Evolutionary conservation across 208 protist genomes (phyloP).

Genomic region (Leishmania braziliensis): DNA sequence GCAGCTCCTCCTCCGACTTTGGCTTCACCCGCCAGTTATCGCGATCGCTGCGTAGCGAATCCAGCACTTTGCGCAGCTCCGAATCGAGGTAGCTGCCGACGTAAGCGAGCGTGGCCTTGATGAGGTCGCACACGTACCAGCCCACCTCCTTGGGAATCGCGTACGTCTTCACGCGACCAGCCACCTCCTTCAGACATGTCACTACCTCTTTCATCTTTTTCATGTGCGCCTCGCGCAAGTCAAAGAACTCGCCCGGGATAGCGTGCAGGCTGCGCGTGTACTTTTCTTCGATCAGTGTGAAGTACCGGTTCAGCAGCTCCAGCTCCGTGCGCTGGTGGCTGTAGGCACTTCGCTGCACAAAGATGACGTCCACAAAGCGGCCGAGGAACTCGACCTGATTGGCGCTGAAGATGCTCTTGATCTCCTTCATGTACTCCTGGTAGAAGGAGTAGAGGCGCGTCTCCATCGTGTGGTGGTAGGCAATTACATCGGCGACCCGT

Average conservation of each 20-base stretch:
- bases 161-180: constrained; percentile 57
- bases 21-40: constrained; percentile 76
- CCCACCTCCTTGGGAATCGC: constrained; percentile 49
- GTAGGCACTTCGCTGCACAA: constrained; percentile 49
- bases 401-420: constrained; percentile 53
- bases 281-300: constrained; percentile 73
- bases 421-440: constrained; percentile 58
- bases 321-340: constrained; percentile 50
- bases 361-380: constrained; percentile 68
- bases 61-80: constrained; percentile 72
- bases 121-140: constrained; percentile 60
- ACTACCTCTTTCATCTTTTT: constrained; percentile 75
- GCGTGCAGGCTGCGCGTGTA: constrained; percentile 81
- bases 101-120: constrained; percentile 44
- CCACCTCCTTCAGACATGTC: constrained; percentile 63
- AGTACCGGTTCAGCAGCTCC: constrained; percentile 68
- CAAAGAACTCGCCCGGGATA: constrained; percentile 70
- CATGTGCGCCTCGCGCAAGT: constrained; percentile 86
- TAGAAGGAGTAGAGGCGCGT: constrained; percentile 70
- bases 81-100: constrained; percentile 66
- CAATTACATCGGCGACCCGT: constrained; percentile 76
- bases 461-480: constrained; percentile 75
- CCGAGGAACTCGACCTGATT: constrained; percentile 70
- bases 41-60: constrained; percentile 64
- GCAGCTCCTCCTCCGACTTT: constrained; percentile 67